These are phyloP conservation scores for Sechiopsis laciniata DNA, from an alignment of 306 rosid species.

Conservation along the genomic window DNA sequence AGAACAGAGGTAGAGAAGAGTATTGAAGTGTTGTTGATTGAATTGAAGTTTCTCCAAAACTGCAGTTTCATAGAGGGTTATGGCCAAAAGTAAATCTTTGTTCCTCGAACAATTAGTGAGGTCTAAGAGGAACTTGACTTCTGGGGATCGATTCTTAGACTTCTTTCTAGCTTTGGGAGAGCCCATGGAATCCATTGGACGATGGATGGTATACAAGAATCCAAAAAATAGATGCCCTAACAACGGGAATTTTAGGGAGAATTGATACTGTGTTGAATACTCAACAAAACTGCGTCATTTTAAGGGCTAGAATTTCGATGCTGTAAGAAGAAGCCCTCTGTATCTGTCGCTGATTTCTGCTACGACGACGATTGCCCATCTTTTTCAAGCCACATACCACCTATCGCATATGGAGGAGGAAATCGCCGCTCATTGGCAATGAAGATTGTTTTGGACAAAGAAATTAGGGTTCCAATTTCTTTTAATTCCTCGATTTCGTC, in stretches of 20 bases:
- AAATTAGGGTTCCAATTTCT: no score
- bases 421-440: no score
- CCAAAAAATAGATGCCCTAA: not conserved
- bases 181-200: constrained; percentile 35
- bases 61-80: constrained; percentile 50
- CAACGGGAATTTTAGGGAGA: not conserved
- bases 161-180: constrained; percentile 37
- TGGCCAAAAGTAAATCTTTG: constrained; percentile 47
- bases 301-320: not conserved
- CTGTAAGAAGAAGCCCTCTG: not conserved
- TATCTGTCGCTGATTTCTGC: no score
- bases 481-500: no score
- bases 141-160: constrained; percentile 41
- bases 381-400: no score
- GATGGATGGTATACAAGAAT: not conserved
- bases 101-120: constrained; percentile 59
- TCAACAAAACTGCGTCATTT: not conserved
- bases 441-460: no score
- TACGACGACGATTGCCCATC: no score
- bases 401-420: no score
- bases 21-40: constrained; percentile 59
- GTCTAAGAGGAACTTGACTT: constrained; percentile 49
- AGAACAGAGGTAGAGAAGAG: constrained; percentile 84
- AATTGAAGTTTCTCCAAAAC: constrained; percentile 35
- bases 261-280: not conserved